These are phyloP conservation scores for Ustilago trichophora DNA, from an alignment of 1,284 basidiomycete species.

Conservation along the genomic window DNA sequence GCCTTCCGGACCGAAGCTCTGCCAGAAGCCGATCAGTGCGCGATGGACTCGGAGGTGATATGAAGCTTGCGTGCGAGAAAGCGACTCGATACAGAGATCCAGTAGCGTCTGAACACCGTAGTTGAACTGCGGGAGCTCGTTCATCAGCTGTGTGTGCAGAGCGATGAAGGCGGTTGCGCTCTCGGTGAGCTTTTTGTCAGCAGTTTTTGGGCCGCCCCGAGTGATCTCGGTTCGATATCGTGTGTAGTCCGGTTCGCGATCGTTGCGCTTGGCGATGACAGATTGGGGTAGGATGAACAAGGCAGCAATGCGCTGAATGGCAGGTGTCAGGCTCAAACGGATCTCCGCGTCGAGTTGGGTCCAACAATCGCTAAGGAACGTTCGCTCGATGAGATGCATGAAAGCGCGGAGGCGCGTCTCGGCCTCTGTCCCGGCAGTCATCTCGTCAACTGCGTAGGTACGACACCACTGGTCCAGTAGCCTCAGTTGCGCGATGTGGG, in stretches of 20 bases:
- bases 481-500: constrained; percentile 41
- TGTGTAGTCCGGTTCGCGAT: constrained; percentile 64
- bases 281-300: constrained; percentile 54
- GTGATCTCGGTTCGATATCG: constrained; percentile 53
- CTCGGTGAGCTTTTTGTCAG: constrained; percentile 48
- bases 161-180: constrained; percentile 66
- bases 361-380: constrained; percentile 36
- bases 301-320: constrained; percentile 59
- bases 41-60: constrained; percentile 54
- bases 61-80: constrained; percentile 62
- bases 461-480: constrained; percentile 48
- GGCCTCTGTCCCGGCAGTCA: constrained; percentile 10
- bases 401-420: constrained; percentile 39
- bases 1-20: constrained; percentile 22
- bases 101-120: constrained; percentile 64
- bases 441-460: constrained; percentile 43
- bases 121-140: constrained; percentile 67
- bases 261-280: constrained; percentile 65
- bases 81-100: constrained; percentile 63
- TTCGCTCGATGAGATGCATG: constrained; percentile 26
- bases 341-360: constrained; percentile 47
- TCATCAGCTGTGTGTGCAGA: constrained; percentile 66
- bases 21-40: constrained; percentile 43
- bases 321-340: constrained; percentile 43
- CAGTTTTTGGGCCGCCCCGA: constrained; percentile 24